Evolutionary conservation across 257 asterid genomes (phyloP).

Genomic region (Nyctanthes arbortristis): DNA sequence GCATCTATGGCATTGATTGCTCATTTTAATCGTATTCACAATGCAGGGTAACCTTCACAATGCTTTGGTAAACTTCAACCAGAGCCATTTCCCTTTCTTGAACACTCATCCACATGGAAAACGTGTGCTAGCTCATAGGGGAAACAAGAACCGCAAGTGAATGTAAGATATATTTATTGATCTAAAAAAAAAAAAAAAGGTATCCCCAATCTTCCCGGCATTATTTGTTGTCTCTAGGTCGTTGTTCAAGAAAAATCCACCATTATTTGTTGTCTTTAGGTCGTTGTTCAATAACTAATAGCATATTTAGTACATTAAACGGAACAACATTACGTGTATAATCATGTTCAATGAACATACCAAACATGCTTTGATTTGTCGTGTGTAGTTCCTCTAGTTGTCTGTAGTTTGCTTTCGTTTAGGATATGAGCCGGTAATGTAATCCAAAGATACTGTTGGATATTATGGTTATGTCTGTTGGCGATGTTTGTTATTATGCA

Average conservation of each 20-base stretch:
- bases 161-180: neutral
- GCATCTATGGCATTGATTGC: too few relatives aligned
- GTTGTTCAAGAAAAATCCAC: neutral
- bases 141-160: neutral
- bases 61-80: neutral
- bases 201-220: neutral
- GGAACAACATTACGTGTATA: neutral
- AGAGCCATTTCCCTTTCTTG: neutral
- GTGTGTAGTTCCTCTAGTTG: neutral
- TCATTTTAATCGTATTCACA: neutral
- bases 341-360: neutral
- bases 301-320: neutral
- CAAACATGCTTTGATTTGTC: neutral
- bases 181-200: too few relatives aligned
- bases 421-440: neutral
- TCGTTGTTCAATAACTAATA: neutral
- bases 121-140: neutral
- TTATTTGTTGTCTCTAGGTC: neutral
- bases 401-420: neutral
- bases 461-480: neutral
- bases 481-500: neutral
- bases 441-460: neutral
- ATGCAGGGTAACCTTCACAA: neutral
- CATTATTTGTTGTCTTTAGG: neutral
- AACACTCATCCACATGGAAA: slow-evolving; percentile 7